Base-by-base conservation (phyloP, 176 grass and related monocot genomes). In the Rhynchospora pubera region DNA sequence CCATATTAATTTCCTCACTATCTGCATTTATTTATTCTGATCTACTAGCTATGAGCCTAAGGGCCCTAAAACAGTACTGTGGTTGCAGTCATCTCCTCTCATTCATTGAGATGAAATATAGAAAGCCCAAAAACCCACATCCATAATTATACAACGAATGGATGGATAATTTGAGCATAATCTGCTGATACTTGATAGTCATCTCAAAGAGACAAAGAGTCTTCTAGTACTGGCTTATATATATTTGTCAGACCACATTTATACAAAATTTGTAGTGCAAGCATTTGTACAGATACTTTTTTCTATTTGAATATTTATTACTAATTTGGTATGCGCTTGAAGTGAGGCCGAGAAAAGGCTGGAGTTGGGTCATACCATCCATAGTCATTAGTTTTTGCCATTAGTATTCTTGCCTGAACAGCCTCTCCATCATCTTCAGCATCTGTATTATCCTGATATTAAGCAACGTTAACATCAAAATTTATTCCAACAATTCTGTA, bases 281-380 rank as follows among this genome's bases (percentile, higher is more conserved):
- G 22, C 26, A 30, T 76, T 16, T 76, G 72, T 76, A 76, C 72
- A 76, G 48, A 75, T 18, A 32, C n/a, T 76, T 18, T 32, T 32
- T 76, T 1, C 12, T 16, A 56, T 55, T 16, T 22, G 48, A 76
- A 5, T 6, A 13, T 52, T 74, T 16, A 18, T 55, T 61, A 84
- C 89, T 77, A 94, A 83, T 94, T 87, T 57, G 92, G 92, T 85
- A 94, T 91, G 75, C 79, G 79, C 80, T 94, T 94, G 83, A 86
- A 94, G 80, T 39, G 83, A 78, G 92, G 92, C 83, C 80, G 91
- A 15, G 92, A 89, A 77, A 94, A 88, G 7, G 89, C 62, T 3
- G 92, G 92, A 63, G 92, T 6, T 2, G 87, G 89, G 66, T 91
- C 86, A 24, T 89, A 89, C 68, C 89, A 75, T 34, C 87, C 92